phyloP scores from a whole-genome alignment of 1,284 basidiomycete genomes.

The Ceratobasidium sp. region DNA sequence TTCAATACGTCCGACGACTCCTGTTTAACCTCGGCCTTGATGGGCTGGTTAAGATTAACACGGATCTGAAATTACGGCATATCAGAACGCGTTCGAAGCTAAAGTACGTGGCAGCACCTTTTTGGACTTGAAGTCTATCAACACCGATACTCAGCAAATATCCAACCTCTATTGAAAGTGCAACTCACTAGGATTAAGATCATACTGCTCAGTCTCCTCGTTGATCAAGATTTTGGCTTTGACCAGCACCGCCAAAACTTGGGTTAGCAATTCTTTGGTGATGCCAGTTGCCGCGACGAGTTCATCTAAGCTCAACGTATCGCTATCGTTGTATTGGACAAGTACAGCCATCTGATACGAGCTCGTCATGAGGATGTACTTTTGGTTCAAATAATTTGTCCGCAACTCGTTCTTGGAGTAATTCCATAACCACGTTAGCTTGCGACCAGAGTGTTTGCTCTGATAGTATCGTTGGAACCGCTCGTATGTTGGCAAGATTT shows the following conservation, averaged over 20 bases:
- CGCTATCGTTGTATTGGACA: conserved; percentile 91
- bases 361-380: conserved; percentile 95
- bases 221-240: conserved; percentile 91
- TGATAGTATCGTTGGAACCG: conserved; percentile 95
- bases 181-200: conserved; percentile 86
- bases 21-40: conserved; percentile 93
- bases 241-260: conserved; percentile 82
- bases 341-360: conserved; percentile 96
- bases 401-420: conserved; percentile 95
- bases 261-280: conserved; percentile 81
- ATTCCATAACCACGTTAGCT: conserved; percentile 98
- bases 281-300: conserved; percentile 85
- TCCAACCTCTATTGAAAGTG: neutral
- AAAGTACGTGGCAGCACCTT: conserved; percentile 57
- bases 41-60: conserved; percentile 91
- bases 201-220: conserved; percentile 86
- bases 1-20: conserved; percentile 92
- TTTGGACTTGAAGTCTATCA: conserved; percentile 91
- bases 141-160: neutral
- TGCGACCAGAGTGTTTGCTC: conserved; percentile 92
- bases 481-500: conserved; percentile 87
- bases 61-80: conserved; percentile 61
- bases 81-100: conserved; percentile 39
- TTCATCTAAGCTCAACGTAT: conserved; percentile 83
- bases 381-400: conserved; percentile 91